These are phyloP conservation scores for Blastocrithidia nonstop DNA, from an alignment of 208 protist genomes.

Conservation along the genomic window DNA sequence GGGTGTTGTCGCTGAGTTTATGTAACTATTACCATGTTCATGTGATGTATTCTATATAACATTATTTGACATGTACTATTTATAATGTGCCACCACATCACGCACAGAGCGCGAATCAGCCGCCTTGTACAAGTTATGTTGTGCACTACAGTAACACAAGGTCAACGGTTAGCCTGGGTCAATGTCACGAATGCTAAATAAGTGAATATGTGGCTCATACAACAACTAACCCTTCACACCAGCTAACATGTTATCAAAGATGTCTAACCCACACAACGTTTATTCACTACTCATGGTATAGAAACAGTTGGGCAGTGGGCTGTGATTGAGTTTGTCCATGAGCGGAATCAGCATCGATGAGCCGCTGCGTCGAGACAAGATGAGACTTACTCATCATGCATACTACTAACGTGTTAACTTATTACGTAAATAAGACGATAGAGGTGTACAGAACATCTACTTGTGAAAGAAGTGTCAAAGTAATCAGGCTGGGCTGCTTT, in stretches of 20 bases:
- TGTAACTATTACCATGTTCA: constrained; percentile 1
- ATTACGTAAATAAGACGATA: constrained; percentile 32
- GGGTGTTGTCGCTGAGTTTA: neutral
- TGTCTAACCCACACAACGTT: constrained; percentile 54
- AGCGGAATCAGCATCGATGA: constrained; percentile 49
- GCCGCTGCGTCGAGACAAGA: constrained; percentile 52
- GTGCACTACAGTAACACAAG: constrained; percentile 50
- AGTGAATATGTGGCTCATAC: constrained; percentile 62
- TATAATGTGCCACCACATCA: neutral
- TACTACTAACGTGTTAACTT: constrained; percentile 28
- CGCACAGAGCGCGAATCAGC: too few relatives aligned
- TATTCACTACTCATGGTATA: constrained; percentile 58
- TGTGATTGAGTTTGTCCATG: constrained; percentile 77
- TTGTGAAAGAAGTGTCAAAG: constrained; percentile 53
- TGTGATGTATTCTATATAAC: neutral
- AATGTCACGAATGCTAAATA: constrained; percentile 59
- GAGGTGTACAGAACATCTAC: constrained; percentile 30
- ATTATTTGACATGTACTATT: neutral
- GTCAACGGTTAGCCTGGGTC: constrained; percentile 50
- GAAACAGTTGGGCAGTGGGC: constrained; percentile 57
- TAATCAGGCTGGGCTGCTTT: constrained; percentile 27
- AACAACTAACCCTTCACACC: constrained; percentile 46
- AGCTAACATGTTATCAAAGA: constrained; percentile 75
- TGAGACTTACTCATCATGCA: constrained; percentile 66
- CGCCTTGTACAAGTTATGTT: constrained; percentile 13